These are phyloP conservation scores for Adenanthera pavonina DNA, from an alignment of 306 rosid genomes.

Conservation along the genomic window DNA sequence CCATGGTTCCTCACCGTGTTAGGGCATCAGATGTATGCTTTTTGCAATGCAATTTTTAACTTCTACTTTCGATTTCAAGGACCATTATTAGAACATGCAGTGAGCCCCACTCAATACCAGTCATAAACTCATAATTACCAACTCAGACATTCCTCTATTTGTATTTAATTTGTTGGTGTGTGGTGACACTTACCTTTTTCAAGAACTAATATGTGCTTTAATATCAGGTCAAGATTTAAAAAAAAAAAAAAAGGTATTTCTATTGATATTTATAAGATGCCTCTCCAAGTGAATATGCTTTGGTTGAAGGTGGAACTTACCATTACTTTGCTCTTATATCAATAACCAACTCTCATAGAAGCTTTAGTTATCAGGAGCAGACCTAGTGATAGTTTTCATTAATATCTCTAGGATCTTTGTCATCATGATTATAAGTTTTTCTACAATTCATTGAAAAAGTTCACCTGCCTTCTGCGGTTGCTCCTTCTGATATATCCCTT, in stretches of 20 bases:
- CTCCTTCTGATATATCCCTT: slow-evolving; percentile 18
- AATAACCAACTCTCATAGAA: slow-evolving; percentile 19
- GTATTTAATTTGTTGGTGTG: background rate
- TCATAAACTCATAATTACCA: slow-evolving; percentile 4
- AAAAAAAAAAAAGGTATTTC: background rate
- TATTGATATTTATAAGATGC: background rate
- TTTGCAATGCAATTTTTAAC: background rate
- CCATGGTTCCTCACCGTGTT: slow-evolving; percentile 74
- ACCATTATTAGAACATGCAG: background rate
- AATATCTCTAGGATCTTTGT: slow-evolving; percentile 19
- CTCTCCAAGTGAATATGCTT: background rate
- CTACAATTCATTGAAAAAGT: background rate
- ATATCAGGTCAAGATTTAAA: background rate
- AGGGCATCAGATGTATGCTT: slow-evolving; percentile 67
- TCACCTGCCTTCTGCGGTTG: background rate
- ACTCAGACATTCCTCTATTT: background rate
- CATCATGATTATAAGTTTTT: slow-evolving; percentile 16
- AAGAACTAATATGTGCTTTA: background rate
- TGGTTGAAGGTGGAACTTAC: background rate
- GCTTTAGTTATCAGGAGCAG: slow-evolving; percentile 19
- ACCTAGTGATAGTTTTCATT: background rate
- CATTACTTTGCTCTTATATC: background rate
- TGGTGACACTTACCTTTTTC: slow-evolving; percentile 14
- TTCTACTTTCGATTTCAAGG: slow-evolving; percentile 14
- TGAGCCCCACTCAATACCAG: background rate